Percentiles rank a stretch among this genome's conserved stretches.
Conservation (phyloP, 805 yeast species). For the Kodamaea restingae region DNA sequence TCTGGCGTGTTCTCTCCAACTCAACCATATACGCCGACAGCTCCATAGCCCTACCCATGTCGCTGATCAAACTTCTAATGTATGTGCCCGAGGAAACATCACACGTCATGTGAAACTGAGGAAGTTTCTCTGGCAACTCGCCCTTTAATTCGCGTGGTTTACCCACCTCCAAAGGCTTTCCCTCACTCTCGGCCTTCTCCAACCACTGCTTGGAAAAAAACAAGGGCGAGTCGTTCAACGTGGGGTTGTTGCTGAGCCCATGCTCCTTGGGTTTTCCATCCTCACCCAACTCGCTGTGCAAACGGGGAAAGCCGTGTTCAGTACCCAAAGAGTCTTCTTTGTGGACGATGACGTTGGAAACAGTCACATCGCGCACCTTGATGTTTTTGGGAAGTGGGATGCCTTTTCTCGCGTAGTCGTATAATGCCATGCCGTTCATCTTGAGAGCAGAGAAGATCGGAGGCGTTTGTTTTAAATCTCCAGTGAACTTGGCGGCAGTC, state of each 20-base stretch:
- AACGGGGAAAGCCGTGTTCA: constrained; percentile 50
- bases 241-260: constrained; percentile 45
- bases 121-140: constrained; percentile 49
- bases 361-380: constrained; percentile 65
- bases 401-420: constrained; percentile 91
- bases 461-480: constrained; percentile 82
- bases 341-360: constrained; percentile 51
- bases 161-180: constrained; percentile 35
- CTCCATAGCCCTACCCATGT: constrained; percentile 75
- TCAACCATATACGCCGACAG: constrained; percentile 87
- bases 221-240: constrained; percentile 59
- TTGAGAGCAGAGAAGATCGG: constrained; percentile 93
- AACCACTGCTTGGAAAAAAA: constrained; percentile 55
- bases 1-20: constrained; percentile 69
- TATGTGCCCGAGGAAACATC: constrained; percentile 94
- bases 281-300: constrained; percentile 44
- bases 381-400: constrained; percentile 81
- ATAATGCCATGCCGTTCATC: constrained; percentile 89
- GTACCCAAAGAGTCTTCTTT: constrained; percentile 49
- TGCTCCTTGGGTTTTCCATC: constrained; percentile 46
- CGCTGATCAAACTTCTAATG: constrained; percentile 85
- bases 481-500: constrained; percentile 65
- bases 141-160: constrained; percentile 37
- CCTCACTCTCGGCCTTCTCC: constrained; percentile 39
- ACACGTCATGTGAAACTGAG: constrained; percentile 67